A percentile compares a stretch with the other conserved stretches of the same genome.
phyloP scores from a whole-genome alignment of 495 filamentous ascomycete species.

The Lepraria neglecta region DNA sequence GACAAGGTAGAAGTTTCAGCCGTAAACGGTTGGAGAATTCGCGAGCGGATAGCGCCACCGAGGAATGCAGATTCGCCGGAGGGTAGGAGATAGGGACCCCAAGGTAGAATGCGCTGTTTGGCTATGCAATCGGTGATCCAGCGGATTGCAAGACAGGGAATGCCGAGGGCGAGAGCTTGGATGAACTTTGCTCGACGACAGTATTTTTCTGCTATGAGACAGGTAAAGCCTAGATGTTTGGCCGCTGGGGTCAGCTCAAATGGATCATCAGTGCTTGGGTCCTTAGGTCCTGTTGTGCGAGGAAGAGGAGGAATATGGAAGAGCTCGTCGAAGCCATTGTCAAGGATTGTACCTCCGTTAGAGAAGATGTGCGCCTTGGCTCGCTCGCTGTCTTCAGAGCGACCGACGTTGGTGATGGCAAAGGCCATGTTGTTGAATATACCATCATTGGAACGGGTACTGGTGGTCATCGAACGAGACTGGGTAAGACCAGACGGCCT shows the following conservation, averaged over 20 bases:
- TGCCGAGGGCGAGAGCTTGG: constrained; percentile 83
- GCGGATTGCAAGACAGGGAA: constrained; percentile 72
- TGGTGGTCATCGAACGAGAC: constrained; percentile 14
- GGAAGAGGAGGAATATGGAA: constrained; percentile 53
- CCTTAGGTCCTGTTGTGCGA: constrained; percentile 26
- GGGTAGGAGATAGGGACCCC: constrained; percentile 75
- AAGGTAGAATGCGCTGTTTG: constrained; percentile 56
- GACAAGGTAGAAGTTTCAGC: constrained; percentile 51
- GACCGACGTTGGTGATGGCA: constrained; percentile 59
- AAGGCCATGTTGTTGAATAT: constrained; percentile 76
- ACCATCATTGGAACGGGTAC: constrained; percentile 21
- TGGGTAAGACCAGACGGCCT: constrained; percentile 11
- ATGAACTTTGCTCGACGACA: constrained; percentile 90
- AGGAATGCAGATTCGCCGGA: constrained; percentile 76
- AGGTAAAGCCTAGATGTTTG: constrained; percentile 63
- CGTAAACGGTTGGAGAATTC: constrained; percentile 55
- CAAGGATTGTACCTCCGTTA: constrained; percentile 67
- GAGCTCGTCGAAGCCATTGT: constrained; percentile 75
- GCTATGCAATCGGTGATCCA: constrained; percentile 75
- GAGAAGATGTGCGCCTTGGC: constrained; percentile 48
- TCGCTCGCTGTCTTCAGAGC: constrained; percentile 41
- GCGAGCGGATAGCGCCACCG: constrained; percentile 68
- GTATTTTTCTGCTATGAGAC: constrained; percentile 78
- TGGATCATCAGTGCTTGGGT: constrained; percentile 27
- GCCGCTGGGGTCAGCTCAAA: constrained; percentile 47